Conservation (phyloP, 768 basidiomycete species). For the Fomitopsis serialis region DNA sequence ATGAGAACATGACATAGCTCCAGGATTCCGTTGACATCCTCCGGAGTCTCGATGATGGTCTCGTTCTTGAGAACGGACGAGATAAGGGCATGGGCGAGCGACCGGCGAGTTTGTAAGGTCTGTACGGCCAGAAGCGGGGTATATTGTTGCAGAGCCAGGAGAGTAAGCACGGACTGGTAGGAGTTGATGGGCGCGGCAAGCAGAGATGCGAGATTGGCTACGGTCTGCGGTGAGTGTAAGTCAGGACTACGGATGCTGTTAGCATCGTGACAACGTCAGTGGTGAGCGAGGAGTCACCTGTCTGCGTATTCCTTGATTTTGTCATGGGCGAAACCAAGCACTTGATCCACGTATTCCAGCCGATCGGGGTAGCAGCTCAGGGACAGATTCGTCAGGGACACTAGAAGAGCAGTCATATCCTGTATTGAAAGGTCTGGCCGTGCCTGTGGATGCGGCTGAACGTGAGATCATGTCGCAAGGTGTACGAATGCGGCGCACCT, state of each 20-base stretch:
- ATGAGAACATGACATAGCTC: conserved; percentile 92
- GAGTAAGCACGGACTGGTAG: conserved; percentile 92
- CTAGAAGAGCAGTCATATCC: conserved; percentile 93
- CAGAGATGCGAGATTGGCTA: conserved; percentile 83
- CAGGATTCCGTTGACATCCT: conserved; percentile 91
- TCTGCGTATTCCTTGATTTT: conserved; percentile 84
- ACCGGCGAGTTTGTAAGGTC: conserved; percentile 83
- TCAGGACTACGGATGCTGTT: conserved; percentile 56
- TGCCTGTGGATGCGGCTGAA: conserved; percentile 46
- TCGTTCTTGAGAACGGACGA: conserved; percentile 96
- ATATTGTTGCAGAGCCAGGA: conserved; percentile 94
- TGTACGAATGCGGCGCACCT: conserved; percentile 41
- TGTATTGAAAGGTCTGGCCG: conserved; percentile 96
- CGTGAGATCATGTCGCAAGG: no score
- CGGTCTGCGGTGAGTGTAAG: conserved; percentile 82
- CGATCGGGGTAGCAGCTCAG: conserved; percentile 96
- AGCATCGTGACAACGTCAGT: background rate
- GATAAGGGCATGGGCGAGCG: conserved; percentile 92
- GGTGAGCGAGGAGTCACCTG: conserved; percentile 42
- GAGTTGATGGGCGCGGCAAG: conserved; percentile 94
- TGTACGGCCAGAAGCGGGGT: conserved; percentile 78
- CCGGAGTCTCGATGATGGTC: conserved; percentile 87
- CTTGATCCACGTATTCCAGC: conserved; percentile 95
- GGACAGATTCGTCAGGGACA: conserved; percentile 92
- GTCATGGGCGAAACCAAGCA: conserved; percentile 80